A percentile compares a stretch with the other conserved stretches of the same genome.
Conservation (phyloP, 257 asterid genomes). For the Plectranthus barbatus region DNA sequence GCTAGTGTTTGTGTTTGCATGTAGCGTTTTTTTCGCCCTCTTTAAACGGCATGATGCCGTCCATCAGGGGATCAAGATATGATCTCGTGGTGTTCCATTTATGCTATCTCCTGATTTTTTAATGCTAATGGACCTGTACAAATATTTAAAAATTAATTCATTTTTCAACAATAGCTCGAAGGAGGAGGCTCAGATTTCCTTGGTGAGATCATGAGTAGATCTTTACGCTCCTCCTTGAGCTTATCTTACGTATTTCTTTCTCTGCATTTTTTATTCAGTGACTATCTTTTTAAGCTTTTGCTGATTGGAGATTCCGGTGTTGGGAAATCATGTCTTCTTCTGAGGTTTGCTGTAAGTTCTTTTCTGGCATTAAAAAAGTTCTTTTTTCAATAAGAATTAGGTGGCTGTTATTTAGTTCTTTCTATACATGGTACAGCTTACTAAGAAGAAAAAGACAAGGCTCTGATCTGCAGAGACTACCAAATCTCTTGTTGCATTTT, state of each 20-base stretch:
- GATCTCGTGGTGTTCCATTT: background rate
- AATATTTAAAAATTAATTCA: background rate
- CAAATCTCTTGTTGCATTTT: background rate
- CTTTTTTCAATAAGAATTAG: background rate
- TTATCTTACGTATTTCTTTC: too few relatives aligned
- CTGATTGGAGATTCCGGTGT: conserved; percentile 76
- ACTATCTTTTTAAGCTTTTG: conserved; percentile 70
- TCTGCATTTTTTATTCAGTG: conserved; percentile 28
- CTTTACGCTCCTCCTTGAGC: background rate
- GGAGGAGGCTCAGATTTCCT: background rate
- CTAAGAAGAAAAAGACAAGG: background rate
- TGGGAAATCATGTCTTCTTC: conserved; percentile 68
- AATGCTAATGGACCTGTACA: background rate
- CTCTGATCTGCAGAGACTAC: background rate
- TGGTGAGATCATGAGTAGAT: background rate
- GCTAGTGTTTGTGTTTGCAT: background rate
- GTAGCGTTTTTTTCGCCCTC: background rate
- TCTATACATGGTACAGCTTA: background rate
- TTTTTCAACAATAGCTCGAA: conserved; percentile 1
- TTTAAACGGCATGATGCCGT: background rate
- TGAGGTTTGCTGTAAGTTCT: conserved; percentile 70
- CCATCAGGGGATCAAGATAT: background rate
- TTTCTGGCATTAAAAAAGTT: background rate
- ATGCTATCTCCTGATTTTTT: background rate
- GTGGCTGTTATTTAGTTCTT: too few relatives aligned